Evolutionary conservation across 179 eudicot genomes (phyloP).

Genomic region (Kewa caespitosa): DNA sequence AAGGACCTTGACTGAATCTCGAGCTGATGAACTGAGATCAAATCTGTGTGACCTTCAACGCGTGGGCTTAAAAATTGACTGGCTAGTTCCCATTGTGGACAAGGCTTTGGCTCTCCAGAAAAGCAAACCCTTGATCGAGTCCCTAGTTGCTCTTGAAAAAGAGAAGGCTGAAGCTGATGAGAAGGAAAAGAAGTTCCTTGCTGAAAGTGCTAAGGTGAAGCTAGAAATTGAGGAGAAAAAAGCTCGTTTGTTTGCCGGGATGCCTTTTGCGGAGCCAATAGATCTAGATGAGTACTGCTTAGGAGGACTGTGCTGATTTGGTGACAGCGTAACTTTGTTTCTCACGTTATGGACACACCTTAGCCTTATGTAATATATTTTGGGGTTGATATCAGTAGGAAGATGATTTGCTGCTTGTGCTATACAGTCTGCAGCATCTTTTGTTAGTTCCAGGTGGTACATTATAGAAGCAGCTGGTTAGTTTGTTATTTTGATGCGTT

Average conservation of each 20-base stretch:
- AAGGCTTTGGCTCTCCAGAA: slow-evolving; percentile 17
- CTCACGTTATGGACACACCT: not conserved
- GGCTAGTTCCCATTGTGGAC: slow-evolving; percentile 22
- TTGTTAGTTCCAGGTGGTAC: not conserved
- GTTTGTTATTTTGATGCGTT: not conserved
- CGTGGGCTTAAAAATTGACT: slow-evolving; percentile 22
- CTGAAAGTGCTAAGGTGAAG: slow-evolving; percentile 11
- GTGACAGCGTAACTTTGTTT: not conserved
- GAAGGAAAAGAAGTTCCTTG: slow-evolving; percentile 15
- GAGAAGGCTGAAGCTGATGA: slow-evolving; percentile 14
- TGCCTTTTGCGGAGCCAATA: slow-evolving; percentile 14
- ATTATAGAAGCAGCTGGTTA: not conserved
- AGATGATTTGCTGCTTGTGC: not conserved
- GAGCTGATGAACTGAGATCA: slow-evolving; percentile 16
- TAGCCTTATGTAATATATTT: not conserved
- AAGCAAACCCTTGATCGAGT: slow-evolving; percentile 19
- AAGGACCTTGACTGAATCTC: slow-evolving; percentile 20
- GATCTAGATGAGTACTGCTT: slow-evolving; percentile 19
- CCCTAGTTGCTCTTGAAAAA: slow-evolving; percentile 12
- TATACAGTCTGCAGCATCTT: not conserved
- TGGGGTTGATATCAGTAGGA: not conserved
- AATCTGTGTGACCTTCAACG: slow-evolving; percentile 18
- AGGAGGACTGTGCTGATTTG: not conserved
- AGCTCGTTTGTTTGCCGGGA: not conserved
- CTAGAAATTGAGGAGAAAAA: slow-evolving; percentile 8